Evolutionary conservation across 257 asterid species (phyloP).

Genomic region (Forsythia viridissima): DNA sequence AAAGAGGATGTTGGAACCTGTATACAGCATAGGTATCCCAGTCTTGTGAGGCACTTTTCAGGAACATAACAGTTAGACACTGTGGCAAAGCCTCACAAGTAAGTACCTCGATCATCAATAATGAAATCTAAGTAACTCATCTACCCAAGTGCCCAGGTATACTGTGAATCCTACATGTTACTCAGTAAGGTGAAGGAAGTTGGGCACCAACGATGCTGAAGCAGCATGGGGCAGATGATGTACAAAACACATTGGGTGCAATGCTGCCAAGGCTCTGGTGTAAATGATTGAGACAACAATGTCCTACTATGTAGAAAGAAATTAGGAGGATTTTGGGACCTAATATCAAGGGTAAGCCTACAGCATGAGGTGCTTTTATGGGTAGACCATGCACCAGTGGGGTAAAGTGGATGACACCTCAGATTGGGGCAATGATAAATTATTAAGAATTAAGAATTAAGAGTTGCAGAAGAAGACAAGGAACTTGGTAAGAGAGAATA

Average conservation of each 20-base stretch:
- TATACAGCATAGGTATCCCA: neutral
- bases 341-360: neutral
- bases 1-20: neutral
- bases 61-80: neutral
- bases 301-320: neutral
- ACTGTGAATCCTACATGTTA: neutral
- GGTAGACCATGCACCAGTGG: neutral
- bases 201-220: neutral
- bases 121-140: too few species aligned
- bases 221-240: neutral
- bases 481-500: conserved; percentile 6
- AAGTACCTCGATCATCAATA: neutral
- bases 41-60: neutral
- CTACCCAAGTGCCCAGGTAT: neutral
- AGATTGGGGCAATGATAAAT: neutral
- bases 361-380: neutral
- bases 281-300: neutral
- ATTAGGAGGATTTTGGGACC: neutral
- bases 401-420: neutral
- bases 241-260: neutral
- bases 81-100: neutral
- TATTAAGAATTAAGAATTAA: neutral
- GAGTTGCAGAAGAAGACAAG: neutral
- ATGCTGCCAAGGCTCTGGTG: neutral
- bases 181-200: neutral